These are phyloP conservation scores for Oryza officinalis DNA, from an alignment of 176 grass and related monocot species.

Conservation along the genomic window DNA sequence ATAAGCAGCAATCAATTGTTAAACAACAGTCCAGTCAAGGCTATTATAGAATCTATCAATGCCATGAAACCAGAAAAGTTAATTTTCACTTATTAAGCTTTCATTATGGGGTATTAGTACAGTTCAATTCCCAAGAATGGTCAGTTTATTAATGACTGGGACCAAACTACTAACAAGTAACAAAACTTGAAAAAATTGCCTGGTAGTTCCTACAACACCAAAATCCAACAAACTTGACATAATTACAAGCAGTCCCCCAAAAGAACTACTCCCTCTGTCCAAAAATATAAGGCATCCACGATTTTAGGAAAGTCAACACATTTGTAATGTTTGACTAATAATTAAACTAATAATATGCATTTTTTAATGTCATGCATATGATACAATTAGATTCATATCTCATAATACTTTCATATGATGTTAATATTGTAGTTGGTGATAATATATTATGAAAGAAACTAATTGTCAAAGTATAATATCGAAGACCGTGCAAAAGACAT, in stretches of 20 bases:
- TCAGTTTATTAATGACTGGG: neutral
- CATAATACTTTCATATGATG: too few species aligned
- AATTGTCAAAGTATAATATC: too few species aligned
- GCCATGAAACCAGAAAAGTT: neutral
- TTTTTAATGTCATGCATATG: too few species aligned
- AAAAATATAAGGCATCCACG: too few species aligned
- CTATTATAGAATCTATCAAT: neutral
- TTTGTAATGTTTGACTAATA: too few species aligned
- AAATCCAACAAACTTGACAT: neutral
- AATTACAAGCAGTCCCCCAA: neutral
- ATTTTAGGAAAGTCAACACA: too few species aligned
- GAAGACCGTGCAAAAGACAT: too few species aligned
- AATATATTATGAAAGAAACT: too few species aligned
- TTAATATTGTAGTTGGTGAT: too few species aligned
- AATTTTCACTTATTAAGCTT: neutral
- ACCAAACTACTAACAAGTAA: neutral
- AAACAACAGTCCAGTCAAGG: slow-evolving; percentile 1
- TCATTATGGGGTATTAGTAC: neutral
- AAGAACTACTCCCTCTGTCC: too few species aligned
- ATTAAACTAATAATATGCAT: too few species aligned
- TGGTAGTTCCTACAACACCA: neutral
- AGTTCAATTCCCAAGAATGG: neutral
- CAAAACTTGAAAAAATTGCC: neutral
- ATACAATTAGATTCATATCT: too few species aligned
- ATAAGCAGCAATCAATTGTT: neutral